These are phyloP conservation scores for Chrysanthemum lavandulifolium DNA, from an alignment of 129 eudicot genomes.

Conservation along the genomic window DNA sequence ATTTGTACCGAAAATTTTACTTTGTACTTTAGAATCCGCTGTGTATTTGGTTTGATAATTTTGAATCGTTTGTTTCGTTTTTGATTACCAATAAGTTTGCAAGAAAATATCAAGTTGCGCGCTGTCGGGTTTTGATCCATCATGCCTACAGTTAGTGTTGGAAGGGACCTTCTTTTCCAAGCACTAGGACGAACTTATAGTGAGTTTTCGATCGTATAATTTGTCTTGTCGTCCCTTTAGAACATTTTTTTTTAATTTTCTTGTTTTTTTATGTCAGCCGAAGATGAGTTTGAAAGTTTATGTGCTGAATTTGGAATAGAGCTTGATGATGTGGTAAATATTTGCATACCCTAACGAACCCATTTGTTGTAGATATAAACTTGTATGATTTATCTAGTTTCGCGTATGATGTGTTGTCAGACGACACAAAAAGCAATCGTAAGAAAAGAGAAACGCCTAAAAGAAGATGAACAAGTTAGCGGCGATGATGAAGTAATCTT, in stretches of 20 bases:
- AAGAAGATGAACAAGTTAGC: constrained; percentile 56
- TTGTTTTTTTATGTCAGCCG: constrained; percentile 34
- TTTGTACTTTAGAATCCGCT: too few relatives aligned
- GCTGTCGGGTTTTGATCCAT: not conserved
- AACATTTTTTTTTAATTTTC: too few relatives aligned
- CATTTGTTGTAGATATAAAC: not conserved
- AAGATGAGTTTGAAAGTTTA: constrained; percentile 70
- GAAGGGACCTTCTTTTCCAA: constrained; percentile 73
- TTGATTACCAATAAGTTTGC: too few relatives aligned
- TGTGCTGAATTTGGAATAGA: constrained; percentile 88
- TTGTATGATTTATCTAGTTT: constrained; percentile 1
- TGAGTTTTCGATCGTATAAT: not conserved
- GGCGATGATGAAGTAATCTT: constrained; percentile 77
- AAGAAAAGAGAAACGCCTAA: constrained; percentile 85
- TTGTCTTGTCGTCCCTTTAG: too few relatives aligned
- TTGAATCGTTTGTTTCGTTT: too few relatives aligned
- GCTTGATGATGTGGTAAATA: constrained; percentile 87
- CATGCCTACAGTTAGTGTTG: constrained; percentile 90
- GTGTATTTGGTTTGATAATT: too few relatives aligned
- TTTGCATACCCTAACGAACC: not conserved
- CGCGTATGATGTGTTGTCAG: constrained; percentile 22
- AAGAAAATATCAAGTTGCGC: too few relatives aligned
- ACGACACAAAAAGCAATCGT: constrained; percentile 91
- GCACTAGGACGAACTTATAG: constrained; percentile 77
- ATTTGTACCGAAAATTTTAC: too few relatives aligned